Evolutionary conservation across 2,329 filamentous ascomycete genomes (phyloP), one percentile per base, ranked within the genome.

Genomic region (Neurospora crassa): DNA sequence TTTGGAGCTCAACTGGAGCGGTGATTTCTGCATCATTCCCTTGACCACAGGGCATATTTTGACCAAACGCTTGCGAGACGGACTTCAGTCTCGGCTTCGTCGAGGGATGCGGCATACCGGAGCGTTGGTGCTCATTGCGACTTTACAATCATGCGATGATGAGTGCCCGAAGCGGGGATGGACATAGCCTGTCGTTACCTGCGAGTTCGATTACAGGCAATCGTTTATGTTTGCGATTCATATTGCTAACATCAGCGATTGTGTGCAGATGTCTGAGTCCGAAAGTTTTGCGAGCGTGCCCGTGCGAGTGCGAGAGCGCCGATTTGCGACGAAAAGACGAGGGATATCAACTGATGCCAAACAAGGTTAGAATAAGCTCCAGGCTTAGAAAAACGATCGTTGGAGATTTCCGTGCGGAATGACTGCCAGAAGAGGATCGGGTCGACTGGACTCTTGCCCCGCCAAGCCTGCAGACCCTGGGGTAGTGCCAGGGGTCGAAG

Each of bases 371-470:
- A 63, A 63, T 63, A 34, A 34, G 24, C 53, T 63, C 53, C 53
- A 63, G 18, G 53, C 24, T 18, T 34, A 8, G 34, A 59, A 59
- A 18, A 14, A 2, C 8, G 53, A 63, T 63, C 53, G 68, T 69
- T 68, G 42, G 43, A 68, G 43, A 41, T 53, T 40, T 34, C 29
- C 18, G 16, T 53, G 1, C 75, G 74, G 75, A 40, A 40, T 73
- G 70, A 74, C 72, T 76, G 69, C 75, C 75, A 47, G 72, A 76
- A 71, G 68, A 67, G 68, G 75, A 70, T 43, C n/a, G 24, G 40
- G 67, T 71, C 71, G 72, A 74, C 11, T 40, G 2, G 4, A 40
- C 68, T 70, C 40, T 53, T 59, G 72, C 71, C 70, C 73, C 34
- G 34, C 34, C 34, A 37, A 37, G 34, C 34, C 34, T 74, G 70